A percentile compares a stretch with the other conserved stretches of the same genome.
phyloP scores from a whole-genome alignment of 208 protist genomes.

The Leishmania tarentolae region DNA sequence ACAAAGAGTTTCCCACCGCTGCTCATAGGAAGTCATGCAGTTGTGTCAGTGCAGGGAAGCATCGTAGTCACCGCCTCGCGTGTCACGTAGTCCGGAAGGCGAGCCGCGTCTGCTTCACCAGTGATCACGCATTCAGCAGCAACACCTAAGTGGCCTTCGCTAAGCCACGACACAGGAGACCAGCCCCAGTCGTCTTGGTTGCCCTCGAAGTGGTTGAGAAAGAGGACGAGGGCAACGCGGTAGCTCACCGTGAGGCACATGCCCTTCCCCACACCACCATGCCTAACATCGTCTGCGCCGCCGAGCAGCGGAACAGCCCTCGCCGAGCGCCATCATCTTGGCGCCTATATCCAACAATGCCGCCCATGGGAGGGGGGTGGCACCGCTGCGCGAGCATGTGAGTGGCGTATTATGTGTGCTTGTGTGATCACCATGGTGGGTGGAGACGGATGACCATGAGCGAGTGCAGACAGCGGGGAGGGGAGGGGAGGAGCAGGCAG shows the following conservation, averaged over 20 bases:
- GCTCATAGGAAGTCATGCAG: conserved; percentile 38
- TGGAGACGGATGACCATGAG: conserved; percentile 1
- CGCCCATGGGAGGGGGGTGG: neutral
- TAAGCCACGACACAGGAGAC: conserved; percentile 25
- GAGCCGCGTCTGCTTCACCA: conserved; percentile 19
- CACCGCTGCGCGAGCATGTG: neutral
- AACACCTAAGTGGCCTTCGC: conserved; percentile 29
- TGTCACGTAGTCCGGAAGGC: conserved; percentile 26
- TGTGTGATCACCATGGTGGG: conserved; percentile 36
- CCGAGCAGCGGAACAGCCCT: conserved; percentile 32
- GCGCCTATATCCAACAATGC: neutral
- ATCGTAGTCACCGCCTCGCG: conserved; percentile 31
- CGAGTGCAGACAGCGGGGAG: too few relatives aligned
- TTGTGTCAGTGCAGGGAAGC: conserved; percentile 35
- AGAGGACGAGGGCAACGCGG: conserved; percentile 33
- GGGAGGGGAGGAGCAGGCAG: too few relatives aligned
- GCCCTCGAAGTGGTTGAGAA: conserved; percentile 14
- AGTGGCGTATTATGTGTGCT: conserved; percentile 6
- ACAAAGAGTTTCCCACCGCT: conserved; percentile 26
- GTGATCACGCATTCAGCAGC: conserved; percentile 35
- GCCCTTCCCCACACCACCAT: conserved; percentile 13
- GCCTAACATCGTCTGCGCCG: conserved; percentile 31
- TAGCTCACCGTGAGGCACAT: conserved; percentile 25
- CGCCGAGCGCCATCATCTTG: neutral
- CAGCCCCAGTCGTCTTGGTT: conserved; percentile 29